Base-by-base conservation (phyloP, 2,329 filamentous ascomycete genomes). In the Curvularia hawaiiensis region DNA sequence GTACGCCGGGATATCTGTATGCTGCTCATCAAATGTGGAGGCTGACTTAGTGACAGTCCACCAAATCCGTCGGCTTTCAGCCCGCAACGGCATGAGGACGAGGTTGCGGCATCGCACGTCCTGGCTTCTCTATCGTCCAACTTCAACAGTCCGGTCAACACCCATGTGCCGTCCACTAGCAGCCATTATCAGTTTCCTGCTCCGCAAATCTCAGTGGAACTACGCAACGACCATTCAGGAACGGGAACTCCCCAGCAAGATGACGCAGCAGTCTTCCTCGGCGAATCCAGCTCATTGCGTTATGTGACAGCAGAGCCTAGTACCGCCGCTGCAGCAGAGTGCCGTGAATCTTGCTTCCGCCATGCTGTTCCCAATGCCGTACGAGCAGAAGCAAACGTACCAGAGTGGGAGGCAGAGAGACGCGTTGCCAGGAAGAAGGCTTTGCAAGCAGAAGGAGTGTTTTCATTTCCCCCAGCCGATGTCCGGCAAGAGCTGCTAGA, bases 231-330 rank as follows among this genome's bases (percentile, higher is more conserved):
- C 3, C 31, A 56, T 31, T 22, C 33, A 31, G 64, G 67, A 38
- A 61, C 63, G 26, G 63, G 70, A 10, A 66, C 52, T 35, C 47
- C 48, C 16, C 63, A 60, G 61, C 62, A 64, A 58, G 66, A 74
- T 62, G 69, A 68, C 22, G 68, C 68, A 4, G 68, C 68, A 4
- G 68, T 71, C 12, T 82, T 81, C 49, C 75, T 82, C 5, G 79
- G 79, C 33, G 79, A 82, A 52, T 82, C 79, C 1, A 81, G 76
- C 49, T 80, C 81, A 1, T 73, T 83, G 41, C 79, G 80, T 14
- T 83, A 81, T 57, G 79, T 84, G 3, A 78, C 78, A 12, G 79
- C 61, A 4, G 65, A 64, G 40, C 60, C 58, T 18, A n/a, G n/a
- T n/a, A 58, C 63, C 0, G 63, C 50, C 3, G 58, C 80, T 33